Evolutionary conservation across 306 rosid genomes (phyloP), one percentile per base, ranked within the genome.

Genomic region (Quercus cerris): DNA sequence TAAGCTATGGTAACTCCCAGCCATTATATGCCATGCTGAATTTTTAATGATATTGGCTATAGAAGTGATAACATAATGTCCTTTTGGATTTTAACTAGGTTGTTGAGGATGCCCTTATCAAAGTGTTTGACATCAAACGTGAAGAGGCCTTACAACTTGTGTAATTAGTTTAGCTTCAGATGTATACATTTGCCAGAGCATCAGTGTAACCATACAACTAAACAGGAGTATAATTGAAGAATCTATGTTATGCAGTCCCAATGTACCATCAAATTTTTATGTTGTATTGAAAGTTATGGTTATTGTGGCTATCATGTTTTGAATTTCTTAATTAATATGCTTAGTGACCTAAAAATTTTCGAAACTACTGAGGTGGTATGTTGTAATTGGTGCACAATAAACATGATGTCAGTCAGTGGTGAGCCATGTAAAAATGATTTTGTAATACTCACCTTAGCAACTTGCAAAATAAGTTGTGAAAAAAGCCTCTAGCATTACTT

Each of bases 21-120:
- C 46, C 46, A 12, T 22, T 22, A 33, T 54, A n/a, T 44, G 9
- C 15, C 11, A 10, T 19, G 52, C 72, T 10, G 0, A 44, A 56
- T 20, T 51, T 30, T 41, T 23, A 19, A 15, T 33, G 15, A 27
- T 23, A 46, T 55, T 66, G 20, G 51, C 76, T 54, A 46, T 75
- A 51, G 59, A 8, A 66, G 25, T 68, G 58, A 75, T 59, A 64
- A 44, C 28, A 31, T 18, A 27, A 63, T 31, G 4, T 38, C 18
- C 18, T 1, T 71, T 38, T 58, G 77, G 75, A 20, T 59, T 64
- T 80, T 70, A 71, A 73, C 54, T 86, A 96, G 98, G 99, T 77
- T 33, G 94, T 96, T 46, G 99, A 96, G 82, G 99, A 93, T 58
- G 87, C 70, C 58, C 98, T 96, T 57, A 85, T 89, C 91, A 90